Base-by-base conservation (phyloP, 768 basidiomycete species). In the Lepiota subincarnata region DNA sequence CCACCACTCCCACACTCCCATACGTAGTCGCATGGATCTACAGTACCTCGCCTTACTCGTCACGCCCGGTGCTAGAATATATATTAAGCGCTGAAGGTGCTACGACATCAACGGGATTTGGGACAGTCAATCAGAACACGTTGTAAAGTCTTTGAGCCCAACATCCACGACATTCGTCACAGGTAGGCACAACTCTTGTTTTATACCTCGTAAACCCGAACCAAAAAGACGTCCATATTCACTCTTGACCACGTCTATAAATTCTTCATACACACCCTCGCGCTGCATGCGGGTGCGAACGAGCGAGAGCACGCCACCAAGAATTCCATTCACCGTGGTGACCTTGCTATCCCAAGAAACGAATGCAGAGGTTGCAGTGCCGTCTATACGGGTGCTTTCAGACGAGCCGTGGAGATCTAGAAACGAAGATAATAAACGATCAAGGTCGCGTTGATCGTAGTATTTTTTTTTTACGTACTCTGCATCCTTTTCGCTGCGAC, bases 341-440 rank as follows among this genome's bases (percentile, higher is more conserved):
- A 60, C 43, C 34, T 64, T 64, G 43, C 60, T 62, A 49, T 64
- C 62, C 62, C 62, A 64, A 1, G 60, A 60, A n/a, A 64, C 62
- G 22, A 64, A 64, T 3, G 62, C 57, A 0, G 62, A 64, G 16
- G 59, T 59, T 13, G 62, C 60, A 1, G 53, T 60, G 11, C 62
- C 62, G 34, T 64, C 62, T 22, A 56, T 58, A 7, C 62, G 57
- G 1, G 60, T 62, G 22, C 59, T 60, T 53, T 64, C 62, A 3
- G 62, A 62, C 3, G 60, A 62, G 36, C 62, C 60, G 24, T 64
- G 62, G 5, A 51, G 50, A 49, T 64, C 62, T 64, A 31, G 14
- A 36, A 13, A 7, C 22, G 28, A 20, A 2, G 14, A 11, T n/a
- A 19, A 38, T 38, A 41, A 26, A 13, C 10, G 11, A 20, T 40